Evolutionary conservation across 805 yeast genomes (phyloP).

Genomic region (Saturnispora silvae): DNA sequence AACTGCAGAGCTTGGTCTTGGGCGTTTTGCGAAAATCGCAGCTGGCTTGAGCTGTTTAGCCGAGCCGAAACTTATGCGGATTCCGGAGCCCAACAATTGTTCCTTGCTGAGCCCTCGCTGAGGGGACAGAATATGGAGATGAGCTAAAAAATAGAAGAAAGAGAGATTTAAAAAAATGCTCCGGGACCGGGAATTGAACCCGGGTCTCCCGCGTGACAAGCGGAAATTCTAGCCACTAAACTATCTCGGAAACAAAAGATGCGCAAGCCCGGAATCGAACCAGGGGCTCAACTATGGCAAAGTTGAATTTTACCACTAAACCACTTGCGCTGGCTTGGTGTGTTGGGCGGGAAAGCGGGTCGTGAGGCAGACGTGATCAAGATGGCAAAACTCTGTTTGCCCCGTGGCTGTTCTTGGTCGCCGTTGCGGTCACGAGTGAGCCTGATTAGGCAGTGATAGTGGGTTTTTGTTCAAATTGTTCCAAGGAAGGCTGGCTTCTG

Average conservation of each 20-base stretch:
- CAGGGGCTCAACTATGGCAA: slow-evolving; percentile 23
- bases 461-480: too few relatives aligned
- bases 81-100: background rate
- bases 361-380: too few relatives aligned
- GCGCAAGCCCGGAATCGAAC: slow-evolving; percentile 24
- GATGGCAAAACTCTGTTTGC: too few relatives aligned
- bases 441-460: too few relatives aligned
- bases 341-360: too few relatives aligned
- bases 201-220: slow-evolving; percentile 36
- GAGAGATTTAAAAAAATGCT: slow-evolving; percentile 13
- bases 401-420: too few relatives aligned
- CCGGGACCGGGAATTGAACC: slow-evolving; percentile 35
- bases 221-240: slow-evolving; percentile 34
- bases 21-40: background rate
- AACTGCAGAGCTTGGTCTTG: background rate
- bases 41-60: background rate
- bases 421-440: too few relatives aligned
- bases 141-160: background rate
- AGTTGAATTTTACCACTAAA: slow-evolving; percentile 22
- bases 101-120: background rate
- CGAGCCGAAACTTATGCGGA: background rate
- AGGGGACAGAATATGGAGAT: background rate
- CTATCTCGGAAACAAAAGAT: slow-evolving; percentile 25
- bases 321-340: slow-evolving; percentile 18
- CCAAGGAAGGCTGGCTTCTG: too few relatives aligned